Conservation (phyloP, 495 filamentous ascomycete species). For the Aspergillus indologenus region DNA sequence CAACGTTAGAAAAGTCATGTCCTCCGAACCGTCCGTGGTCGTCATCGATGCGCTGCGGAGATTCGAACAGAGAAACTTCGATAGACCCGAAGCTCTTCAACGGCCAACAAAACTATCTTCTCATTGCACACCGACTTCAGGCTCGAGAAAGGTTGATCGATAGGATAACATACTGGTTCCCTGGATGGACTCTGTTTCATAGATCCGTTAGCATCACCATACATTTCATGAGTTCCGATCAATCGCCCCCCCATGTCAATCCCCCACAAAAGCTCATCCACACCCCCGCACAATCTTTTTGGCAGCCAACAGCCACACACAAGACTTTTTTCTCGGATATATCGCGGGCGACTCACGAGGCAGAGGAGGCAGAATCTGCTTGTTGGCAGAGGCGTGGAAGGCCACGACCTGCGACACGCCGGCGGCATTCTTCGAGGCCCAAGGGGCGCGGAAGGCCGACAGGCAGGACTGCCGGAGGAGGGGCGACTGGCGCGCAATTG, state of each 20-base stretch:
- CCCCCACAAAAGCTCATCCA: background rate
- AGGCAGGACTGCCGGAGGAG: conserved; percentile 38
- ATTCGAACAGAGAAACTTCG: background rate
- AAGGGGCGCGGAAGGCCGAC: conserved; percentile 37
- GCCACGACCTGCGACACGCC: conserved; percentile 53
- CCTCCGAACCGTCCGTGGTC: background rate
- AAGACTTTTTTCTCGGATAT: background rate
- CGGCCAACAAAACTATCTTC: background rate
- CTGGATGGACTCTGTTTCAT: conserved; percentile 63
- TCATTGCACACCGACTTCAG: background rate
- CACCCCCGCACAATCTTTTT: background rate
- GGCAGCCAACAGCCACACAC: background rate
- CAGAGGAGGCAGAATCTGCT: conserved; percentile 63
- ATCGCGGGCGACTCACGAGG: conserved; percentile 55
- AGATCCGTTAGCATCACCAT: conserved; percentile 24
- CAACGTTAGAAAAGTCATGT: conserved; percentile 14
- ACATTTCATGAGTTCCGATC: background rate
- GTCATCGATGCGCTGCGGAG: background rate
- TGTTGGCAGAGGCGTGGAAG: conserved; percentile 70
- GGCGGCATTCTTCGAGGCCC: conserved; percentile 37
- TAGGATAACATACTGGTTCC: conserved; percentile 65
- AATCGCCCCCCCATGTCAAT: background rate
- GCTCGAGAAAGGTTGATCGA: background rate
- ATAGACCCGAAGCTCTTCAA: background rate
- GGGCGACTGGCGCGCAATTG: conserved; percentile 40